These are phyloP conservation scores for Myriosclerotinia curreyana DNA, from an alignment of 2,329 filamentous ascomycete species.

Conservation along the genomic window DNA sequence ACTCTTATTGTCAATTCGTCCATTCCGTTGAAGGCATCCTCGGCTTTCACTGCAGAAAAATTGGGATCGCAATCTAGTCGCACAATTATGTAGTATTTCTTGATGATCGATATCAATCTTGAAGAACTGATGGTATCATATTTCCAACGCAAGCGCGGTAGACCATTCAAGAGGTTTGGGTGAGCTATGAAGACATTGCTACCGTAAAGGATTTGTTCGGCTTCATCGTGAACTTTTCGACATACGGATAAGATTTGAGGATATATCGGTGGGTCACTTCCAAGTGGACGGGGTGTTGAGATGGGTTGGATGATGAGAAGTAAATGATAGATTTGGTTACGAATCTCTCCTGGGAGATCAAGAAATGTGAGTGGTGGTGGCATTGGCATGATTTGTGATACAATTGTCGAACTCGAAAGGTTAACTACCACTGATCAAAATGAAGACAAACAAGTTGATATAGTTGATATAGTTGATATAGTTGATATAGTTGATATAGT, in stretches of 20 bases:
- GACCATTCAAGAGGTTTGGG: conserved; percentile 43
- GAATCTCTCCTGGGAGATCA: conserved; percentile 56
- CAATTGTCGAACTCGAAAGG: too few species aligned
- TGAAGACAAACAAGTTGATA: too few species aligned
- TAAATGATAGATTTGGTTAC: conserved; percentile 53
- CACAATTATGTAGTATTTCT: conserved; percentile 46
- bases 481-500: too few species aligned
- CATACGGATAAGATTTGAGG: conserved; percentile 32
- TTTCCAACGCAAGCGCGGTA: conserved; percentile 44
- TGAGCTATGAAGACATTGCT: conserved; percentile 51
- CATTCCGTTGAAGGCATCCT: conserved; percentile 45
- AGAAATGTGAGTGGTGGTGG: conserved; percentile 28
- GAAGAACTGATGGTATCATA: conserved; percentile 40
- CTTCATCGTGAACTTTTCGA: conserved; percentile 31
- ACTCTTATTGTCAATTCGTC: conserved; percentile 50
- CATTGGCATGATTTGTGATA: not conserved
- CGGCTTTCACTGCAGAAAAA: conserved; percentile 43
- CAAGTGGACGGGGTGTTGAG: conserved; percentile 26
- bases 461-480: too few species aligned
- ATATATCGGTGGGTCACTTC: conserved; percentile 37
- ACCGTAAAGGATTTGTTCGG: conserved; percentile 47
- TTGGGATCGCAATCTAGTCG: conserved; percentile 50
- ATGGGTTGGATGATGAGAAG: conserved; percentile 35
- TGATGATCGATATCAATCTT: conserved; percentile 40
- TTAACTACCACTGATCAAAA: too few species aligned